phyloP scores from a whole-genome alignment of 352 stramenopile genomes.

The Globisporangium megalacanthum region DNA sequence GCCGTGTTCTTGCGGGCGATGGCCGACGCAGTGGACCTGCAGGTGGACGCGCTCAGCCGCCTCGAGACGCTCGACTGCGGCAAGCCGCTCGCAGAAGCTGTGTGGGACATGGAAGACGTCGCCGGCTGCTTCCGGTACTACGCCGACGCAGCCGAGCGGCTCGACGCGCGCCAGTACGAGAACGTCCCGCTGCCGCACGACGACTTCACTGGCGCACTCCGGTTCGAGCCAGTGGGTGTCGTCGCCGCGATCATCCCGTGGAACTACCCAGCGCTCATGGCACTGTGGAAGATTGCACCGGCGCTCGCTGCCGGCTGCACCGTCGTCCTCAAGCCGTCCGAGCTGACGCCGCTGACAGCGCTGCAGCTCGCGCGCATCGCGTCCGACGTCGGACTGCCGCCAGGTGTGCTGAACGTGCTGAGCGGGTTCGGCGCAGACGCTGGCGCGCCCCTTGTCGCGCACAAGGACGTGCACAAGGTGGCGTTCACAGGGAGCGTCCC shows the following conservation, averaged over 20 bases:
- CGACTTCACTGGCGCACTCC: slow-evolving; percentile 39
- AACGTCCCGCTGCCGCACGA: slow-evolving; percentile 34
- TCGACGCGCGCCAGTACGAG: slow-evolving; percentile 51
- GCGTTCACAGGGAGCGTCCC: slow-evolving; percentile 65
- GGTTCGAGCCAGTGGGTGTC: slow-evolving; percentile 67
- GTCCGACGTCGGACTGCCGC: slow-evolving; percentile 49
- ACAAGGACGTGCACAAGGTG: slow-evolving; percentile 72
- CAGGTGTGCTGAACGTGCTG: slow-evolving; percentile 64
- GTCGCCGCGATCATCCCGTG: slow-evolving; percentile 63
- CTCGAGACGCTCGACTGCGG: slow-evolving; percentile 68
- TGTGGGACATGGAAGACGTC: slow-evolving; percentile 72
- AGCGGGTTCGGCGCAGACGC: slow-evolving; percentile 56
- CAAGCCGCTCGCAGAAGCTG: slow-evolving; percentile 54
- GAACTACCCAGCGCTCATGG: slow-evolving; percentile 65
- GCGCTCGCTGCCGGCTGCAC: slow-evolving; percentile 93
- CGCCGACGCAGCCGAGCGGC: slow-evolving; percentile 34
- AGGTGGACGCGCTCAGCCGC: slow-evolving; percentile 30
- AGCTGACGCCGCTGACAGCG: slow-evolving; percentile 91
- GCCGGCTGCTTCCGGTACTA: slow-evolving; percentile 61
- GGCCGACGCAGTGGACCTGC: slow-evolving; percentile 30
- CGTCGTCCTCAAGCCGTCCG: slow-evolving; percentile 91
- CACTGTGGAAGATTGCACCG: slow-evolving; percentile 72
- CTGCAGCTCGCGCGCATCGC: slow-evolving; percentile 65
- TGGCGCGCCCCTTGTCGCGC: slow-evolving; percentile 52
- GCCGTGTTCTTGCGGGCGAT: slow-evolving; percentile 47